These are phyloP conservation scores for Apiospora saccharicola DNA, from an alignment of 2,329 filamentous ascomycete genomes.

Conservation along the genomic window DNA sequence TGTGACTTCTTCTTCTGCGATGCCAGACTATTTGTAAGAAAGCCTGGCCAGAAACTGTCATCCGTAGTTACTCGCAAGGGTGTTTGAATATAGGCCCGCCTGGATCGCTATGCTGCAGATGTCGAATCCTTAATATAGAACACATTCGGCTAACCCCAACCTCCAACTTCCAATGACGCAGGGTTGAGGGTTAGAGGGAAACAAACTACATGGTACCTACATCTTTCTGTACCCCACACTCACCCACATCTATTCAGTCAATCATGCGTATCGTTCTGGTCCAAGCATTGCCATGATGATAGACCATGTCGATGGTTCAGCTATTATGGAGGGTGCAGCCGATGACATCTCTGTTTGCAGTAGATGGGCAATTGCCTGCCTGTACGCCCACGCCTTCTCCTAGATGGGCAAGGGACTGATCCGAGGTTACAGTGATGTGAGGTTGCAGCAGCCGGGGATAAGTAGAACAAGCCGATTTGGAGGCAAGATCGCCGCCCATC, in stretches of 20 bases:
- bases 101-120: slow-evolving; percentile 19
- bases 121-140: slow-evolving; percentile 17
- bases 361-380: background rate
- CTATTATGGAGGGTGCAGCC: background rate
- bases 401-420: background rate
- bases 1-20: background rate
- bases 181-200: background rate
- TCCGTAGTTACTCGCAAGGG: background rate
- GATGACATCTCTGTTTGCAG: background rate
- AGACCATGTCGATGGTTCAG: slow-evolving; percentile 5
- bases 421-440: background rate
- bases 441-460: background rate
- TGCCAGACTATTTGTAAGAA: background rate
- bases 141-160: slow-evolving; percentile 14
- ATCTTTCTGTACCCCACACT: slow-evolving; percentile 15
- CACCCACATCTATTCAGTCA: slow-evolving; percentile 9
- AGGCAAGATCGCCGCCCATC: background rate
- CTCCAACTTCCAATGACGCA: slow-evolving; percentile 17
- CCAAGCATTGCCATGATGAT: slow-evolving; percentile 17
- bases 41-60: background rate
- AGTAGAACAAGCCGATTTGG: background rate
- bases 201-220: background rate
- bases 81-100: slow-evolving; percentile 11
- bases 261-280: background rate
- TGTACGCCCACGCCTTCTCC: background rate